phyloP scores from a whole-genome alignment of 73 alveolate species.

The Paramecium pentaurelia region DNA sequence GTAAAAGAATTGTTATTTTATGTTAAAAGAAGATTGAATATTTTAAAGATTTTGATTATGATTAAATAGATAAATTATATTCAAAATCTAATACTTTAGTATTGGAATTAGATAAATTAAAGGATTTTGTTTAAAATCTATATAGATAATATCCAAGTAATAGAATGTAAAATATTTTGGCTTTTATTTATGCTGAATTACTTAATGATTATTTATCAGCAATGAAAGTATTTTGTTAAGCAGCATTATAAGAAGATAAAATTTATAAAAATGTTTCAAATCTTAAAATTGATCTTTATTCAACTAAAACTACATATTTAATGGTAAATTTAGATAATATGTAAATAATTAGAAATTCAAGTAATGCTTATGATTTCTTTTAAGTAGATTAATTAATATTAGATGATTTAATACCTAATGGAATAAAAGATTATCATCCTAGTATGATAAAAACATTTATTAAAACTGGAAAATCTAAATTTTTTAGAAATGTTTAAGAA shows the following conservation, averaged over 20 bases:
- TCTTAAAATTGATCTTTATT: background rate
- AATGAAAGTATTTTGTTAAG: background rate
- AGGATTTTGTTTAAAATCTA: background rate
- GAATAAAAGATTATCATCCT: background rate
- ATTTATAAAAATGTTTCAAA: background rate
- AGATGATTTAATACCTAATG: background rate
- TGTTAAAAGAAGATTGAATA: background rate
- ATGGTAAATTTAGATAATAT: background rate
- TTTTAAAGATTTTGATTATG: background rate
- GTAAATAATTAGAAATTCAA: background rate
- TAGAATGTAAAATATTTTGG: background rate
- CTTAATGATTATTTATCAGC: constrained; percentile 40
- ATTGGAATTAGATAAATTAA: background rate
- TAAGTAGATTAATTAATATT: background rate
- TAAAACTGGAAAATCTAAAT: constrained; percentile 25
- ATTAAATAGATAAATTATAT: background rate
- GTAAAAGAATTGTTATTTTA: background rate
- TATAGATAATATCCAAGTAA: background rate
- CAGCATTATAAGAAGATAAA: background rate
- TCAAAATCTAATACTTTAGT: background rate
- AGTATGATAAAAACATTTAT: background rate
- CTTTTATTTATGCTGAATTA: constrained; percentile 36
- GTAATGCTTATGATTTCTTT: constrained; percentile 2
- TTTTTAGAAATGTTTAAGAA: background rate
- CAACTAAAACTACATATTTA: background rate